phyloP scores from a whole-genome alignment of 305 asterid genomes.

The Rubia balearica region DNA sequence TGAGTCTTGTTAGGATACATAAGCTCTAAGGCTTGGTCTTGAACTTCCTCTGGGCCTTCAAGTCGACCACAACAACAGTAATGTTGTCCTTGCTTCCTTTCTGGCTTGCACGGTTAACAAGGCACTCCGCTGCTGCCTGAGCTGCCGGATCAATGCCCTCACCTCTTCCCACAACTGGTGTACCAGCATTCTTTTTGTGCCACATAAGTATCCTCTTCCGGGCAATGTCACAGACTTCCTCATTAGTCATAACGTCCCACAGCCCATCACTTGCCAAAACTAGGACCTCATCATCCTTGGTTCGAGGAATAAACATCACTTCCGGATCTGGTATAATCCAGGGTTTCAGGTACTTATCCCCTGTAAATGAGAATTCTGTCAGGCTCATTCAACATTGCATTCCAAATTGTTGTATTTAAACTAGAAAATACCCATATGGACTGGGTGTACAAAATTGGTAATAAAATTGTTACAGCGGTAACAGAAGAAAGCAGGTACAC shows the following conservation, averaged over 20 bases:
- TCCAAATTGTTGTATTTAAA: neutral
- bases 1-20: neutral
- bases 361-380: constrained; percentile 31
- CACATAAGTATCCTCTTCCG: constrained; percentile 65
- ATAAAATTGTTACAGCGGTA: neutral
- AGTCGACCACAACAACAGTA: constrained; percentile 64
- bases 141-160: constrained; percentile 88
- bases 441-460: neutral
- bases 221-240: constrained; percentile 82
- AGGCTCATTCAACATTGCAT: neutral
- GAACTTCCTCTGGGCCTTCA: constrained; percentile 67
- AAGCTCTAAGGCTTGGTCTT: constrained; percentile 41
- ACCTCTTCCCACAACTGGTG: constrained; percentile 49
- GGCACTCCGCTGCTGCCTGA: constrained; percentile 84
- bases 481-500: neutral
- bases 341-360: constrained; percentile 89
- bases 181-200: constrained; percentile 59
- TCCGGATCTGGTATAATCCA: constrained; percentile 94
- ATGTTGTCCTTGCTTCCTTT: constrained; percentile 94
- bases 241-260: constrained; percentile 94
- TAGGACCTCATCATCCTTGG: constrained; percentile 76
- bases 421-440: neutral
- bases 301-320: constrained; percentile 62
- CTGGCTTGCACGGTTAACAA: constrained; percentile 69
- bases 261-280: constrained; percentile 91